These are phyloP conservation scores for Vaccinium darrowii DNA, from an alignment of 148 eudicot species.

Conservation along the genomic window DNA sequence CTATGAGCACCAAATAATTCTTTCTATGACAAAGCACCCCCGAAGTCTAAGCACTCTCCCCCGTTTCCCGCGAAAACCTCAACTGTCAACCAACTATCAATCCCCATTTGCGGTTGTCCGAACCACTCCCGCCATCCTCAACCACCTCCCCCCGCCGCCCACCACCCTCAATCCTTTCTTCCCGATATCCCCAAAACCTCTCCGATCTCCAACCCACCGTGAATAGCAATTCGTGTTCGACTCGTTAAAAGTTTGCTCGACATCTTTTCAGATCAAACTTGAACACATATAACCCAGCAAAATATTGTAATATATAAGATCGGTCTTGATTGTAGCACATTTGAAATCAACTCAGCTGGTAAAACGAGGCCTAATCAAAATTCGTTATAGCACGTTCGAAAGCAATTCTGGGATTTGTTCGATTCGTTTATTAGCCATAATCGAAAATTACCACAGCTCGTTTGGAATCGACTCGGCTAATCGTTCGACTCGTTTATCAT, in stretches of 20 bases:
- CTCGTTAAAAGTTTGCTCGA: not conserved
- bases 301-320: not conserved
- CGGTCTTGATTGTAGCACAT: not conserved
- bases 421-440: not conserved
- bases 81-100: slow-evolving; percentile 11
- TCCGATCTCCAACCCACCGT: not conserved
- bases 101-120: not conserved
- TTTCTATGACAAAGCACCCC: not conserved
- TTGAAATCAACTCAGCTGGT: not conserved
- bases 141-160: not conserved
- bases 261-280: not conserved
- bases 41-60: slow-evolving; percentile 8
- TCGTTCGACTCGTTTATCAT: no score
- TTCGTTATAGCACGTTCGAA: not conserved
- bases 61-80: slow-evolving; percentile 25
- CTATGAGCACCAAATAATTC: not conserved
- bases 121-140: not conserved
- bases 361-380: not conserved
- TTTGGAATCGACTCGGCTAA: no score
- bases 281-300: not conserved
- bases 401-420: no score
- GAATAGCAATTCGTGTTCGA: not conserved
- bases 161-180: not conserved
- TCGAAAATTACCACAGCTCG: not conserved
- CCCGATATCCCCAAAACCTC: not conserved